Evolutionary conservation across 2,329 filamentous ascomycete species (phyloP).

Genomic region (Colletotrichum eremochloae): DNA sequence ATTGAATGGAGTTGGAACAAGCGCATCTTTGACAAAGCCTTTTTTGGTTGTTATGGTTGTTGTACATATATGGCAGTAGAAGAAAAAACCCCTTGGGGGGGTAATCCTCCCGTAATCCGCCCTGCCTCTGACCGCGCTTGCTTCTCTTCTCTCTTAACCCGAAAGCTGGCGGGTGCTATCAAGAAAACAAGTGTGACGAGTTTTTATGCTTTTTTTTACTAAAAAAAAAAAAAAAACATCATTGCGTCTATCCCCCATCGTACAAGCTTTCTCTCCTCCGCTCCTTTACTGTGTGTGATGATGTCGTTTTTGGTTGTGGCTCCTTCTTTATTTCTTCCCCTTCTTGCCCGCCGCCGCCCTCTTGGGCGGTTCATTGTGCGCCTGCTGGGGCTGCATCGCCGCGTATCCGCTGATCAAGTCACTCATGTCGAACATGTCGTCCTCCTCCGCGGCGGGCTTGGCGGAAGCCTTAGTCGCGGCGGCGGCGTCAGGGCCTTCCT

Average conservation of each 20-base stretch:
- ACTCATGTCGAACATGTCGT: conserved; percentile 53
- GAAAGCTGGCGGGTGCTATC: conserved; percentile 17
- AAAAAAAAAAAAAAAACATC: conserved; percentile 12
- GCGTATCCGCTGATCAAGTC: conserved; percentile 67
- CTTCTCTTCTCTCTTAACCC: not conserved
- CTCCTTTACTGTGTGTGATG: conserved; percentile 4
- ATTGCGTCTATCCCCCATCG: conserved; percentile 22
- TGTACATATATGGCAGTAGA: conserved; percentile 46
- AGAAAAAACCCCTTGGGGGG: conserved; percentile 26
- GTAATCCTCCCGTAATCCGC: conserved; percentile 34
- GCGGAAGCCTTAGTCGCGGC: conserved; percentile 48
- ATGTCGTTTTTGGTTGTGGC: conserved; percentile 44
- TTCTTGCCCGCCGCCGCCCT: conserved; percentile 56
- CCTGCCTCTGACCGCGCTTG: conserved; percentile 27
- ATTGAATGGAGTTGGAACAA: conserved; percentile 24
- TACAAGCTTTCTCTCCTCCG: conserved; percentile 21
- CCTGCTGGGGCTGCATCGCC: conserved; percentile 46
- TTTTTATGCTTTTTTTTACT: too few relatives aligned
- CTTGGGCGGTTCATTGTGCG: conserved; percentile 51
- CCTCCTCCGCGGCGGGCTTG: conserved; percentile 42
- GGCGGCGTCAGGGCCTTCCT: conserved; percentile 18
- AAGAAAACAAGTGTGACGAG: conserved; percentile 10
- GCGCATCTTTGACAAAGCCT: conserved; percentile 26
- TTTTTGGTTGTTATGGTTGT: conserved; percentile 34
- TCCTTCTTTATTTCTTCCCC: conserved; percentile 60